Percentiles rank a stretch among this genome's conserved stretches.
These are phyloP conservation scores for Aspergillus udagawae DNA, from an alignment of 2,329 filamentous ascomycete species.

Conservation along the genomic window DNA sequence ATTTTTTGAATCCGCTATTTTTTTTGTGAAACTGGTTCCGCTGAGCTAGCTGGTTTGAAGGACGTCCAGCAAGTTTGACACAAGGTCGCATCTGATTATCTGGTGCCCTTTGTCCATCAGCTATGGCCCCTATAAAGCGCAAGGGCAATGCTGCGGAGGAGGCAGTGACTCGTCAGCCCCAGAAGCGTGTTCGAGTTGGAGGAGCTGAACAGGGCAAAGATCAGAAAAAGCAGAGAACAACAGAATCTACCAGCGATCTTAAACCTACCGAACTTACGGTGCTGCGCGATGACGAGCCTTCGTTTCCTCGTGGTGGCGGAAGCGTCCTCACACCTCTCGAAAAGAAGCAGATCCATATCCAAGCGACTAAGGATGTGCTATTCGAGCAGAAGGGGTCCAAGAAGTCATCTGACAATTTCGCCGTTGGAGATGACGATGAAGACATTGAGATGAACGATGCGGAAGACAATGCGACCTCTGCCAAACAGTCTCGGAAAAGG, in stretches of 20 bases:
- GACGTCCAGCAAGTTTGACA: constrained; percentile 21
- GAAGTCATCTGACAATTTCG: constrained; percentile 41
- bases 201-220: constrained; percentile 33
- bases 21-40: constrained; percentile 16
- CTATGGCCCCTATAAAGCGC: constrained; percentile 45
- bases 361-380: constrained; percentile 86
- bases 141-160: constrained; percentile 40
- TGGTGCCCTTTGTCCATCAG: constrained; percentile 20
- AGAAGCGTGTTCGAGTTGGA: constrained; percentile 40
- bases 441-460: constrained; percentile 49
- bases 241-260: constrained; percentile 16
- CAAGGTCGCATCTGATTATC: constrained; percentile 21
- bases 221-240: constrained; percentile 28
- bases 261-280: constrained; percentile 39
- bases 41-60: constrained; percentile 12
- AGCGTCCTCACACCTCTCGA: constrained; percentile 89
- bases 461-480: constrained; percentile 33
- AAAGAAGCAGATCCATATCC: constrained; percentile 91
- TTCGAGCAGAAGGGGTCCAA: constrained; percentile 72
- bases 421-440: constrained; percentile 57
- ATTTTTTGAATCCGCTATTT: constrained; percentile 11
- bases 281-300: constrained; percentile 71
- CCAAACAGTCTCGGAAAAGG: constrained; percentile 38
- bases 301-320: constrained; percentile 89
- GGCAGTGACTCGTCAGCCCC: constrained; percentile 30